Conservation (phyloP, 257 asterid genomes). For the Datura wrightii region DNA sequence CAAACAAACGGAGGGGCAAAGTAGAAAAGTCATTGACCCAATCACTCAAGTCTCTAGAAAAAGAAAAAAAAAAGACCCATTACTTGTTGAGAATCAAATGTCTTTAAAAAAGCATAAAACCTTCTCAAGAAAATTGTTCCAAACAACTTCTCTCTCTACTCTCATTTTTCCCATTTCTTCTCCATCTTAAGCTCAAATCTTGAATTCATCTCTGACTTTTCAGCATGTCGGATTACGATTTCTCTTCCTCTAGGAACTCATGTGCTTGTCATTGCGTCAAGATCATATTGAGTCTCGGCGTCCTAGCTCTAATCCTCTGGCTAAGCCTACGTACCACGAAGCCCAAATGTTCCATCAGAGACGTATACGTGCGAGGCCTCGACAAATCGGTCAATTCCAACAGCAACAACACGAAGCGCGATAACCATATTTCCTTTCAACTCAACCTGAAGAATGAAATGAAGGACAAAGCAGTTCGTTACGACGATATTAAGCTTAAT, state of each 20-base stretch:
- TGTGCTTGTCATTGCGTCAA: slow-evolving; percentile 46
- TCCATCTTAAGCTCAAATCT: not conserved
- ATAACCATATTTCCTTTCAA: slow-evolving; percentile 56
- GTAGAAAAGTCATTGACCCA: not conserved
- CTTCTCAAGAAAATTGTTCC: not conserved
- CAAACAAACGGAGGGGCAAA: not conserved
- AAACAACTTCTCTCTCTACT: not conserved
- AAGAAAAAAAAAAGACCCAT: not conserved
- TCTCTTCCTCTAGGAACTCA: not conserved
- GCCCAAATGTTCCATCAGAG: slow-evolving; percentile 60
- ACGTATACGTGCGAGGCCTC: slow-evolving; percentile 64
- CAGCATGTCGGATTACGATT: not conserved
- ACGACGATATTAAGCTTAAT: slow-evolving; percentile 48
- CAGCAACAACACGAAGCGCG: slow-evolving; percentile 9
- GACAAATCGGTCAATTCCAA: slow-evolving; percentile 45
- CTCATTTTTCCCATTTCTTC: not conserved
- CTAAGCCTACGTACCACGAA: slow-evolving; percentile 67
- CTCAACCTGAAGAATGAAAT: slow-evolving; percentile 61
- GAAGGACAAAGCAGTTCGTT: slow-evolving; percentile 75
- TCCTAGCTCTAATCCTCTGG: slow-evolving; percentile 79
- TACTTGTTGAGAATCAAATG: not conserved
- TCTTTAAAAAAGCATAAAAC: not conserved
- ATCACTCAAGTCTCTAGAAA: not conserved
- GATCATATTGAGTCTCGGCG: slow-evolving; percentile 69
- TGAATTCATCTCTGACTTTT: not conserved